Conservation (phyloP, 164 flowering plant genomes). For the Paratinospora sagittata region DNA sequence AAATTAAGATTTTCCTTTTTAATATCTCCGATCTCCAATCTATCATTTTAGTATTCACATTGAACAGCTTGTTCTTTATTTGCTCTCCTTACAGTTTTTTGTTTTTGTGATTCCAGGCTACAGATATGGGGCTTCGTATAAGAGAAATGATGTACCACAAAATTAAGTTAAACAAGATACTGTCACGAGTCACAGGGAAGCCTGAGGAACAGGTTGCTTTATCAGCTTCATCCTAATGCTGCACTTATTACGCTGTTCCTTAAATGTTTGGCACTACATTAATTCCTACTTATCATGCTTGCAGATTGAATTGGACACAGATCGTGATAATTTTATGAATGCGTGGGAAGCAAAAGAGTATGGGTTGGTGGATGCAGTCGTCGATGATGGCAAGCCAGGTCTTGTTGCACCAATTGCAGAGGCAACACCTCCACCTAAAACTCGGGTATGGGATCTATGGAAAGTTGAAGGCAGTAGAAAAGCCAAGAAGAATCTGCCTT, state of each 20-base stretch:
- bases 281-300: constrained; percentile 5
- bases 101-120: constrained; percentile 40
- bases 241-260: not conserved
- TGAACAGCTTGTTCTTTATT: not conserved
- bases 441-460: constrained; percentile 58
- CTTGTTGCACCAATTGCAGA: constrained; percentile 80
- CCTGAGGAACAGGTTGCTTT: constrained; percentile 62
- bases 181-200: constrained; percentile 85
- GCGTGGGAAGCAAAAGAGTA: constrained; percentile 90
- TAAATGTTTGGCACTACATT: not conserved
- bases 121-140: constrained; percentile 56
- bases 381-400: constrained; percentile 94
- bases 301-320: constrained; percentile 81
- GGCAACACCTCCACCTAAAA: constrained; percentile 67
- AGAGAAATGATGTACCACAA: constrained; percentile 81
- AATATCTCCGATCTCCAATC: not conserved
- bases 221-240: not conserved
- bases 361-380: constrained; percentile 78
- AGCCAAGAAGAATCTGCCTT: constrained; percentile 55
- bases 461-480: constrained; percentile 51
- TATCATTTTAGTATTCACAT: not conserved
- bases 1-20: not conserved
- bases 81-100: not conserved
- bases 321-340: constrained; percentile 76
- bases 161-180: constrained; percentile 73